Conservation (phyloP, 1,139 yeast species). For the Trichomonascaceae sp. region DNA sequence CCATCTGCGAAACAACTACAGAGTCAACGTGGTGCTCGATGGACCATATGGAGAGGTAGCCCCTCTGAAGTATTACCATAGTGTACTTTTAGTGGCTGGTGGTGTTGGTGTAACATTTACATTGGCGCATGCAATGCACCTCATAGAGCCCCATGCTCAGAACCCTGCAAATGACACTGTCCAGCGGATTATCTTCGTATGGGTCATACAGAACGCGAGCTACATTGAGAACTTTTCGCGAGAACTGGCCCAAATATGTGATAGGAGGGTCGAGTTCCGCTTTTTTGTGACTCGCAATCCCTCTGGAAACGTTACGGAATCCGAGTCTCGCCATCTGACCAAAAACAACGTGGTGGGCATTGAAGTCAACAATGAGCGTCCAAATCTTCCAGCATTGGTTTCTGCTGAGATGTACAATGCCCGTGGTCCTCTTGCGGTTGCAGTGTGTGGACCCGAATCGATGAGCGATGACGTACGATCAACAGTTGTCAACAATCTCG, state of each 20-base stretch:
- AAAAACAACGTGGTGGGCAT: constrained; percentile 1
- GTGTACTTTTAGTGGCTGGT: constrained; percentile 39
- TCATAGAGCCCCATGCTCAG: constrained; percentile 12
- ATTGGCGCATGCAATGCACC: constrained; percentile 15
- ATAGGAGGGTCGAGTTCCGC: constrained; percentile 5
- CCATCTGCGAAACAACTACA: constrained; percentile 12
- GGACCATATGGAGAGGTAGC: constrained; percentile 45
- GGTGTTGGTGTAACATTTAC: constrained; percentile 58
- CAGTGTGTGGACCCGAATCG: constrained; percentile 15
- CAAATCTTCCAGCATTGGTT: too few species aligned
- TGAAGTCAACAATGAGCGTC: too few species aligned
- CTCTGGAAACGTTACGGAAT: neutral
- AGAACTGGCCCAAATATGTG: constrained; percentile 7
- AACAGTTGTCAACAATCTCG: constrained; percentile 24
- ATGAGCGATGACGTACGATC: constrained; percentile 25
- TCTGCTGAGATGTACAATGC: constrained; percentile 5
- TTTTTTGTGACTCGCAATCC: constrained; percentile 5
- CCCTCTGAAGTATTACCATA: constrained; percentile 39
- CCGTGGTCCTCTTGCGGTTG: constrained; percentile 9
- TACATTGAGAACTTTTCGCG: constrained; percentile 9
- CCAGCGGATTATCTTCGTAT: constrained; percentile 7
- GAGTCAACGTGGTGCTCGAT: constrained; percentile 27
- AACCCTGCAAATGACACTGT: constrained; percentile 5
- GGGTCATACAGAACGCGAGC: constrained; percentile 9
- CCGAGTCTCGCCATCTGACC: neutral